Base-by-base conservation (phyloP, 805 yeast genomes). In the Candida wancherniae region DNA sequence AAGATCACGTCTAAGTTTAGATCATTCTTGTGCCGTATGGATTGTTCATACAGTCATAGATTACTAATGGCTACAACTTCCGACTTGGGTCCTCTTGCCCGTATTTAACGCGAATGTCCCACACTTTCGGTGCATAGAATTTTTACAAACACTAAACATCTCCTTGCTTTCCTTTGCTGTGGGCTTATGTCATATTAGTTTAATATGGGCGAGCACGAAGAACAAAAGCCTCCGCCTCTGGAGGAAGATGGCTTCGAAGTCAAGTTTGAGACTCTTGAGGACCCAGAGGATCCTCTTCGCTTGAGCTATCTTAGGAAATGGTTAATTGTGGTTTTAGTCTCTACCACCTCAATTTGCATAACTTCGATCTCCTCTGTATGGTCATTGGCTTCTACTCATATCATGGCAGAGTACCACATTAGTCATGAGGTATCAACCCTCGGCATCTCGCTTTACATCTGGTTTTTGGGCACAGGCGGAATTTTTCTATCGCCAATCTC, bases 401-500 rank as follows among this genome's bases (percentile, higher is more conserved):
- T 55, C 15, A 43, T 44, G 44, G 29, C 26, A n/a, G 51, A 54
- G 23, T 55, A 48, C 24, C 28, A 37, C 7, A 37, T 54, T 2
- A 34, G 51, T 19, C 54, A 48, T 28, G 58, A 51, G 30, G 52
- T 52, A 5, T 41, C 47, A 17, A 41, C 49, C 6, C 37, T 55
- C 10, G 59, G 60, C 6, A 52, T 55, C 6, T 48, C 59, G 12
- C 33, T 48, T n/a, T 57, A 40, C 33, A 51, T 54, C 15, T 45
- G 48, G 46, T 53, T 53, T 4, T 36, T 57, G 23, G 61, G 61
- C 10, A 41, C 45, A 6, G 60, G 62, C 6, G 57, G 56, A 2
- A 44, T 54, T 16, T 51, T 57, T 30, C 42, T 81, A 34, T 81
- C 86, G 2, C 72, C 74, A 30, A 48, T 74, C 9, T 75, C 84